Conservation (phyloP, 2,329 filamentous ascomycete genomes). For the Furcasterigmium sp. region DNA sequence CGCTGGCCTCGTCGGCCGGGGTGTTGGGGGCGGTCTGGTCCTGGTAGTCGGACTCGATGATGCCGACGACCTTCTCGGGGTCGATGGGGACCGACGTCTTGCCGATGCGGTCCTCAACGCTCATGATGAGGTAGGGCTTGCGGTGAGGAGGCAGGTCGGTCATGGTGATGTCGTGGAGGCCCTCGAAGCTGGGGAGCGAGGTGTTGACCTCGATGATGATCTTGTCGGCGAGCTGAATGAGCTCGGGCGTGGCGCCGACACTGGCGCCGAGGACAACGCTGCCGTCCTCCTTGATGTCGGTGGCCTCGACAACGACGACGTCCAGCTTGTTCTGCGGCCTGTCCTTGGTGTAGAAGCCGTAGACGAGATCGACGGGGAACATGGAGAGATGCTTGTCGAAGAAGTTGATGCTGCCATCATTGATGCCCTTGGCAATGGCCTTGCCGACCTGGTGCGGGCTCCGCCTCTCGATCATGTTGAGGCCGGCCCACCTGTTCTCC, state of each 20-base stretch:
- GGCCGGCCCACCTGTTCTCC: constrained; percentile 82
- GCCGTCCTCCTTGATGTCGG: constrained; percentile 81
- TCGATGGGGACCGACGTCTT: constrained; percentile 78
- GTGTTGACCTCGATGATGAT: constrained; percentile 92
- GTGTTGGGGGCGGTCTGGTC: constrained; percentile 71
- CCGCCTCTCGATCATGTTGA: constrained; percentile 86
- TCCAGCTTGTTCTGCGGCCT: constrained; percentile 70
- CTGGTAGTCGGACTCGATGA: constrained; percentile 80
- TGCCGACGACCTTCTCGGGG: constrained; percentile 75
- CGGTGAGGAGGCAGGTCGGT: constrained; percentile 75
- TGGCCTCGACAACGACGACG: constrained; percentile 80
- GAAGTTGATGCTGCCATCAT: constrained; percentile 82
- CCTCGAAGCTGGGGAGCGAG: constrained; percentile 75
- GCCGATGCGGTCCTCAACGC: constrained; percentile 81
- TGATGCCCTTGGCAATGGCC: constrained; percentile 85
- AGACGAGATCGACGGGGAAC: constrained; percentile 84
- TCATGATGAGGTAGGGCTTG: constrained; percentile 83
- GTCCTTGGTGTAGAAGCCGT: constrained; percentile 81
- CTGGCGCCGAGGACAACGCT: constrained; percentile 84
- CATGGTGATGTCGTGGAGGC: constrained; percentile 86
- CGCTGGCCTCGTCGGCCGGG: constrained; percentile 67
- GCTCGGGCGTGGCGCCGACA: constrained; percentile 78
- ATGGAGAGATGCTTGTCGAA: constrained; percentile 93
- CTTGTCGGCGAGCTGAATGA: constrained; percentile 88
- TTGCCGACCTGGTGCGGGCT: constrained; percentile 88